Evolutionary conservation across 352 stramenopile species (phyloP).

Genomic region (Globisporangium apiculatum): DNA sequence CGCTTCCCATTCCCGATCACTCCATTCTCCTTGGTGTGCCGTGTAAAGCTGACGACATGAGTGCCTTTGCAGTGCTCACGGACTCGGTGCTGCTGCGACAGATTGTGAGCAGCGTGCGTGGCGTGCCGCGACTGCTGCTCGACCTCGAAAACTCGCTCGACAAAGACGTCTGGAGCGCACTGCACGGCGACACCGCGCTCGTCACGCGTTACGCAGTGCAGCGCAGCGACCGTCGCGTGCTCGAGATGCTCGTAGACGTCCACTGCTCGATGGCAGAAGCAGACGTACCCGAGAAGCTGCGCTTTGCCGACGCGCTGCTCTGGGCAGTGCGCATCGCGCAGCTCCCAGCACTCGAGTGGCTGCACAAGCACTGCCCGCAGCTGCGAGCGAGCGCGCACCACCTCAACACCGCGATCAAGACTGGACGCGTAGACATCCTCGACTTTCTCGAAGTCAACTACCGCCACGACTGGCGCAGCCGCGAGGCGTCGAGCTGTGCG

Average conservation of each 20-base stretch:
- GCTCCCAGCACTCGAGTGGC: conserved; percentile 1
- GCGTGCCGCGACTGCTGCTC: conserved; percentile 1
- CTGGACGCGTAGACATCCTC: conserved; percentile 3
- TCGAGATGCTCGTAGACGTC: conserved; percentile 2
- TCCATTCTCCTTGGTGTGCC: too few species aligned
- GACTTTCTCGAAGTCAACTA: conserved; percentile 1
- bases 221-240: conserved; percentile 1
- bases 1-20: not conserved
- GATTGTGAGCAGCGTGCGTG: conserved; percentile 1
- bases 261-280: not conserved
- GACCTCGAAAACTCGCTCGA: conserved; percentile 4
- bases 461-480: not conserved
- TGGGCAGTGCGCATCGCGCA: conserved; percentile 1
- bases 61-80: conserved; percentile 5
- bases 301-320: conserved; percentile 3
- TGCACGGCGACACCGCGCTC: conserved; percentile 2
- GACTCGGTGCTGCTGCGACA: not conserved
- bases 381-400: not conserved
- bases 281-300: not conserved
- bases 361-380: not conserved
- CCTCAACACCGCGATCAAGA: conserved; percentile 4
- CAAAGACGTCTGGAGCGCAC: conserved; percentile 6
- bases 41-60: too few species aligned
- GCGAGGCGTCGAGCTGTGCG: conserved; percentile 1
- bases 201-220: conserved; percentile 3